These are phyloP conservation scores for Zea luxurians DNA, from an alignment of 176 grass and related monocot species.

Conservation along the genomic window DNA sequence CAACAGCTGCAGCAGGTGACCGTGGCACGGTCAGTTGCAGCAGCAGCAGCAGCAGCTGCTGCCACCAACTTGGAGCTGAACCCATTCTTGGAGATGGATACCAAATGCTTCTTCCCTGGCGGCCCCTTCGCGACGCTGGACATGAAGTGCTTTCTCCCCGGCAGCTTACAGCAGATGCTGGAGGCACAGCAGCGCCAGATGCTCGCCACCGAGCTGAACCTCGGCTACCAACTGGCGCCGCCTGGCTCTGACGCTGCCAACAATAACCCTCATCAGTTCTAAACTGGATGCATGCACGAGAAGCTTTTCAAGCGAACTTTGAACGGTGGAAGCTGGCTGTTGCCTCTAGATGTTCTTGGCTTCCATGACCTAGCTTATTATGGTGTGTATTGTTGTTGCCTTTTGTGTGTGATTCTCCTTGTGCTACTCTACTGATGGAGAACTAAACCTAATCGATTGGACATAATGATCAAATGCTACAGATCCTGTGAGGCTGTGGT, in stretches of 20 bases:
- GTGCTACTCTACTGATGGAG: conserved; percentile 1
- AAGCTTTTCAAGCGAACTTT: neutral
- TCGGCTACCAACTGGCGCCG: conserved; percentile 47
- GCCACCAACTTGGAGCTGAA: conserved; percentile 23
- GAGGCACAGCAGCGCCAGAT: conserved; percentile 33
- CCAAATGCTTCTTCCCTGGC: conserved; percentile 53
- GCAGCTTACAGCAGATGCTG: conserved; percentile 34
- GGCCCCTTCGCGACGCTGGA: conserved; percentile 42
- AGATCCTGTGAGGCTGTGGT: conserved; percentile 2
- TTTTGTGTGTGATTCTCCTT: neutral
- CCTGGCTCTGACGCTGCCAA: neutral
- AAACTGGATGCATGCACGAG: neutral
- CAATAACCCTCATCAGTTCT: conserved; percentile 28
- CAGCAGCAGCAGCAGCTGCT: neutral
- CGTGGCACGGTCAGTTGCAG: conserved; percentile 33
- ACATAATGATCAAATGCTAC: conserved; percentile 18
- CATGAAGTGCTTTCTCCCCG: conserved; percentile 58
- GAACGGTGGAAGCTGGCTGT: neutral
- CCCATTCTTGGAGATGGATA: conserved; percentile 43
- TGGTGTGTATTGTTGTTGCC: conserved; percentile 29
- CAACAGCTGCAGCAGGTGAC: conserved; percentile 53
- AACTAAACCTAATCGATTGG: conserved; percentile 8
- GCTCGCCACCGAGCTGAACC: conserved; percentile 53
- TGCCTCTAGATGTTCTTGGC: neutral
- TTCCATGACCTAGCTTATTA: conserved; percentile 13